phyloP scores from a whole-genome alignment of 345 rosid species.

The Brassica carinata region DNA sequence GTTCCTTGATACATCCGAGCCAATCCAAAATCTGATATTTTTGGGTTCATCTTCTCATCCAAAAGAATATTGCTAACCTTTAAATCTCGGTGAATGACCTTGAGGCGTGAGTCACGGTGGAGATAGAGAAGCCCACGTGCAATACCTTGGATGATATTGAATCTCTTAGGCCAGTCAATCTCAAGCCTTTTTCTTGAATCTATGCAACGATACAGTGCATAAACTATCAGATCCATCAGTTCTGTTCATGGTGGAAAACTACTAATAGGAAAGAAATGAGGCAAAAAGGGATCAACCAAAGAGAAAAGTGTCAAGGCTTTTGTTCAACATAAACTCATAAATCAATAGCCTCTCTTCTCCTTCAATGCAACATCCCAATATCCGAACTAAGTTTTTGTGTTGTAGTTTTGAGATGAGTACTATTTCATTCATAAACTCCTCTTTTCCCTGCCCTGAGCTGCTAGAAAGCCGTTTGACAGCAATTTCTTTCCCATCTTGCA shows the following conservation, averaged over 20 bases:
- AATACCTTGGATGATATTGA: conserved; percentile 17
- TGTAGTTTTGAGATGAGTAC: conserved; percentile 53
- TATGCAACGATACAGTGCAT: neutral
- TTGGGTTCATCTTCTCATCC: conserved; percentile 24
- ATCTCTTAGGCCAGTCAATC: conserved; percentile 27
- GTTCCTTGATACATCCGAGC: conserved; percentile 34
- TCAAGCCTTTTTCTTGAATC: conserved; percentile 24
- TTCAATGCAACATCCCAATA: conserved; percentile 53
- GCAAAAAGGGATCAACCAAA: conserved; percentile 42
- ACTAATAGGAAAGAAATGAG: neutral
- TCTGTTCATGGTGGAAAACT: neutral
- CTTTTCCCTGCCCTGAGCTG: conserved; percentile 47
- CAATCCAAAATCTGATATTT: conserved; percentile 37
- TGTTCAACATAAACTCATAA: conserved; percentile 57
- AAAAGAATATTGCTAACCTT: conserved; percentile 35
- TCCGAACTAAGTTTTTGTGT: conserved; percentile 59
- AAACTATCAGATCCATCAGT: neutral
- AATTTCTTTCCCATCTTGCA: conserved; percentile 42
- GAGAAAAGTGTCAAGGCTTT: conserved; percentile 54
- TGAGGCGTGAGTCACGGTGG: neutral
- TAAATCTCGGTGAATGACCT: neutral
- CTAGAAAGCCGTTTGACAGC: conserved; percentile 55
- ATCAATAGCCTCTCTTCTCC: conserved; percentile 50
- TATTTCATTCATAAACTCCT: conserved; percentile 50
- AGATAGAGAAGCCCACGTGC: conserved; percentile 29